Evolutionary conservation across 2,329 filamentous ascomycete genomes (phyloP).

Genomic region (Fusarium sp.): DNA sequence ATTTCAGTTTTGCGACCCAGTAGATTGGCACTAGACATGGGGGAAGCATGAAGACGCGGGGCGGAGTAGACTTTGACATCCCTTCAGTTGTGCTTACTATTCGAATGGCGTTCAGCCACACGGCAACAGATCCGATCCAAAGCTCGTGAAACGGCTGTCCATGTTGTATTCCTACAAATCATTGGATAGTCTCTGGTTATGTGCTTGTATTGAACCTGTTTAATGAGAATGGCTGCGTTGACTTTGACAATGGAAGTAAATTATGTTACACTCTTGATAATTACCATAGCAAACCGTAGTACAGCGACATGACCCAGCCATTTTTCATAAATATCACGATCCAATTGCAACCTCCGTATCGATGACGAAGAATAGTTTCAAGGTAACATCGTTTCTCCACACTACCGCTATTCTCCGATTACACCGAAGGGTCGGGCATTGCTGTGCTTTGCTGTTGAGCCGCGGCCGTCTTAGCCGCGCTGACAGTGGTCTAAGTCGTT

Average conservation of each 20-base stretch:
- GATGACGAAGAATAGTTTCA: conserved; percentile 12
- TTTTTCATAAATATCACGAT: not conserved
- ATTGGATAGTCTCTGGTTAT: not conserved
- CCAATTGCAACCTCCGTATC: not conserved
- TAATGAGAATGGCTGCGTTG: not conserved
- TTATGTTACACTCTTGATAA: too few species aligned
- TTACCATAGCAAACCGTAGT: not conserved
- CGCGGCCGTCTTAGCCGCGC: conserved; percentile 32
- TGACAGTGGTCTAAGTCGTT: conserved; percentile 8
- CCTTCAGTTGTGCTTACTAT: conserved; percentile 2
- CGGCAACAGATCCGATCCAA: conserved; percentile 21
- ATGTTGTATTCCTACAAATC: not conserved
- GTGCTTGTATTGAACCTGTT: not conserved
- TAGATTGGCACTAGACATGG: not conserved
- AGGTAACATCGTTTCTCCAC: conserved; percentile 10
- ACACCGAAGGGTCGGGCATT: conserved; percentile 6
- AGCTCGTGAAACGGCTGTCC: conserved; percentile 1
- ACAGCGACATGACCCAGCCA: not conserved
- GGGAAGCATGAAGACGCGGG: not conserved
- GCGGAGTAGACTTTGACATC: conserved; percentile 11
- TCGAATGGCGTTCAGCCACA: conserved; percentile 22
- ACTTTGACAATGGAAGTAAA: not conserved
- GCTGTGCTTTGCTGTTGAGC: not conserved
- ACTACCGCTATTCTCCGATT: conserved; percentile 20
- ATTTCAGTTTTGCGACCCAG: not conserved